phyloP scores from a whole-genome alignment of 2,329 filamentous ascomycete species.

The Alternaria panax region DNA sequence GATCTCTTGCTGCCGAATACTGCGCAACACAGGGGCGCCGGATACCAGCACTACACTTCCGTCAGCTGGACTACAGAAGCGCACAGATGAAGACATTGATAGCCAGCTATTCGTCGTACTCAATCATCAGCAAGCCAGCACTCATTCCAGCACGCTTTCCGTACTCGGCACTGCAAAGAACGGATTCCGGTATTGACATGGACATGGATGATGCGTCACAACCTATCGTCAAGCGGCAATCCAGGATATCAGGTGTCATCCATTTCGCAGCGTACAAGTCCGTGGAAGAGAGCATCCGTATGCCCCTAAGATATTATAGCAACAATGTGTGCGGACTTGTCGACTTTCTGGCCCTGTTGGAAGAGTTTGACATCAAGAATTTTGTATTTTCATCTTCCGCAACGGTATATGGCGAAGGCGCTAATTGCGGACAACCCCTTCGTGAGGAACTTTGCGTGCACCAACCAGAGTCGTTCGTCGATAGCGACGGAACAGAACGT shows the following conservation, averaged over 20 bases:
- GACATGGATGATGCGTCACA: slow-evolving; percentile 32
- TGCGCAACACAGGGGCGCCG: slow-evolving; percentile 50
- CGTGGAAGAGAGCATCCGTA: slow-evolving; percentile 67
- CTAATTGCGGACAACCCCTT: slow-evolving; percentile 57
- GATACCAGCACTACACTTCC: slow-evolving; percentile 57
- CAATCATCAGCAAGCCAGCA: slow-evolving; percentile 27
- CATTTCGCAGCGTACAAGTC: slow-evolving; percentile 75
- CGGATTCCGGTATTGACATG: slow-evolving; percentile 44
- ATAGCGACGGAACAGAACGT: slow-evolving; percentile 54
- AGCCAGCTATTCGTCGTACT: slow-evolving; percentile 50
- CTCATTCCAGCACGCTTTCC: slow-evolving; percentile 30
- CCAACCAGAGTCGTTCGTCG: slow-evolving; percentile 54
- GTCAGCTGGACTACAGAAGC: slow-evolving; percentile 59
- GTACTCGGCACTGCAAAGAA: slow-evolving; percentile 39
- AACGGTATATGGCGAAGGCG: slow-evolving; percentile 66
- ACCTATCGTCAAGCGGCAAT: slow-evolving; percentile 44
- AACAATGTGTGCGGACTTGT: slow-evolving; percentile 73
- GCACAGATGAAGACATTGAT: slow-evolving; percentile 54
- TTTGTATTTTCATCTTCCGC: slow-evolving; percentile 74
- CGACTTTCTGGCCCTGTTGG: slow-evolving; percentile 64
- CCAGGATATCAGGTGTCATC: slow-evolving; percentile 68
- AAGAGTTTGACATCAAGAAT: slow-evolving; percentile 67
- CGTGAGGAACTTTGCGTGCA: slow-evolving; percentile 66
- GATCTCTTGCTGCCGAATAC: slow-evolving; percentile 45
- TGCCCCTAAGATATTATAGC: slow-evolving; percentile 69